Percentiles rank a stretch among this genome's conserved stretches.
Evolutionary conservation across 2,329 filamentous ascomycete genomes (phyloP).

Genomic region (Herpotrichia juniperi): DNA sequence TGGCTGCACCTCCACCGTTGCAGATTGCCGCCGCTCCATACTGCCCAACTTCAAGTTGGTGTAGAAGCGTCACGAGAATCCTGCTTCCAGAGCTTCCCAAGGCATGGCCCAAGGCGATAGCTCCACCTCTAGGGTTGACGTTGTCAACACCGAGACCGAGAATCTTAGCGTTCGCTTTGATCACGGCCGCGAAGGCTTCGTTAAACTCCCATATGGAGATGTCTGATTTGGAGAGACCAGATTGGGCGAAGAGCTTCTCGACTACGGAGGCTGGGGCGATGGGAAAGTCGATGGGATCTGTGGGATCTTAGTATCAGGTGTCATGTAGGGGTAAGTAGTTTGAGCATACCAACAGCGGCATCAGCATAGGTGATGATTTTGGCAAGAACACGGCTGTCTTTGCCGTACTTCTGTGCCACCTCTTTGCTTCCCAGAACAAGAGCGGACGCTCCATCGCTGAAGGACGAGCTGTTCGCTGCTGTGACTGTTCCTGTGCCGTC

Average conservation of each 20-base stretch:
- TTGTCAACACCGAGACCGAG: constrained; percentile 78
- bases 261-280: constrained; percentile 91
- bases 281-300: constrained; percentile 89
- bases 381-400: constrained; percentile 81
- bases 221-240: constrained; percentile 88
- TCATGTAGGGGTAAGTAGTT: neutral
- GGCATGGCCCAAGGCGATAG: constrained; percentile 90
- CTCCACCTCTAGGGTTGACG: constrained; percentile 88
- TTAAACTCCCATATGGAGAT: constrained; percentile 98
- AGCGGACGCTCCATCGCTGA: constrained; percentile 94
- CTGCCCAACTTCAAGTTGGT: constrained; percentile 89
- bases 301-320: constrained; percentile 8
- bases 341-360: constrained; percentile 67
- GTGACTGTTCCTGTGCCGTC: constrained; percentile 91
- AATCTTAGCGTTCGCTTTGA: constrained; percentile 94
- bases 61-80: constrained; percentile 86
- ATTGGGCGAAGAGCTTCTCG: constrained; percentile 83
- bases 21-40: constrained; percentile 96
- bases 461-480: constrained; percentile 89
- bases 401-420: constrained; percentile 79
- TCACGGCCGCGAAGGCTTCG: constrained; percentile 94
- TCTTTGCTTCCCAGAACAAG: constrained; percentile 83
- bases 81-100: constrained; percentile 91
- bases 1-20: constrained; percentile 93
- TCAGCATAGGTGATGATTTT: constrained; percentile 86